Conservation (phyloP, 257 asterid species). For the Avicennia marina region DNA sequence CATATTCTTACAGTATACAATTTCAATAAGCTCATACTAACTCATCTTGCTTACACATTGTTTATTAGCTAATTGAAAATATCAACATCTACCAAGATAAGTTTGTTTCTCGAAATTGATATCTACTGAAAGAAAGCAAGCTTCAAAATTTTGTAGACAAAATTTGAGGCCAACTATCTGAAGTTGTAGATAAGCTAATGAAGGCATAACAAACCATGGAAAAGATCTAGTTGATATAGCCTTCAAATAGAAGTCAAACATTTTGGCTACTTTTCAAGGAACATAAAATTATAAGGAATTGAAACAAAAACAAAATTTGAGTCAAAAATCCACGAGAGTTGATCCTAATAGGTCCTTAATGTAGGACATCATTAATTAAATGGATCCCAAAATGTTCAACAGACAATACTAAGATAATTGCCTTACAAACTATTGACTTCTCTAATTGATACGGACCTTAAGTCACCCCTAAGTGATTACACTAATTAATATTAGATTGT, state of each 20-base stretch:
- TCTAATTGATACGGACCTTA: no score
- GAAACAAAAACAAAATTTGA: no score
- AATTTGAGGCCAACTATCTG: neutral
- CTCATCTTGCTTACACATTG: neutral
- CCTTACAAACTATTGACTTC: no score
- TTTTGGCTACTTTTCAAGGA: no score
- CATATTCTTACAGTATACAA: neutral
- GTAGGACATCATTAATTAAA: no score
- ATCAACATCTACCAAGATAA: neutral
- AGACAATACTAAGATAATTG: no score
- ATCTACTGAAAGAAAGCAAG: neutral
- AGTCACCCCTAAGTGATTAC: neutral
- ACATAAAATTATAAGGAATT: no score
- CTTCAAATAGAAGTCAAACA: neutral
- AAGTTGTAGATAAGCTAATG: neutral
- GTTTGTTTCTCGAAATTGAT: neutral
- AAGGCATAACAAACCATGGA: neutral
- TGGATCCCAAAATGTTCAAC: no score
- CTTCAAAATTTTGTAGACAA: neutral
- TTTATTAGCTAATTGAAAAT: neutral
- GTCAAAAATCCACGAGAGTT: no score
- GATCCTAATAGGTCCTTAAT: no score
- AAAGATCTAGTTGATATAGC: neutral
- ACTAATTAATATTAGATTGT: no score
- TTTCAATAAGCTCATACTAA: neutral